Percentiles rank a stretch among this genome's conserved stretches.
These are phyloP conservation scores for Cordia subcordata DNA, from an alignment of 257 asterid genomes.

Conservation along the genomic window DNA sequence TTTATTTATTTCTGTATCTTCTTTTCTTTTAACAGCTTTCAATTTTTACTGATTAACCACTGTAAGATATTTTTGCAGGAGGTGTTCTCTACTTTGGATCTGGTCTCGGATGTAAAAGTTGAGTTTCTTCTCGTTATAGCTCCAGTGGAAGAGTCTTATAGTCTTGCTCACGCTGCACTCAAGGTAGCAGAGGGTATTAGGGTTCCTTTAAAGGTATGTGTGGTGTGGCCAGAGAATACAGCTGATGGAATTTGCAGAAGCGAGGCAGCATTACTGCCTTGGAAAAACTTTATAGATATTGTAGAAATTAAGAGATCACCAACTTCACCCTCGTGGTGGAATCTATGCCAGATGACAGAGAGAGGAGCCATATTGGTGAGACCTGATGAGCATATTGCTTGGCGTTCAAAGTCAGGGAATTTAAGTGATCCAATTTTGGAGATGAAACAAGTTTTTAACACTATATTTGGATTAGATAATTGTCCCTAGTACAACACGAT, in stretches of 20 bases:
- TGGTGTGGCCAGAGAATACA: slow-evolving; percentile 55
- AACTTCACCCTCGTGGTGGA: slow-evolving; percentile 76
- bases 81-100: slow-evolving; percentile 67
- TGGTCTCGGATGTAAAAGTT: slow-evolving; percentile 44
- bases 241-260: slow-evolving; percentile 30
- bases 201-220: slow-evolving; percentile 52
- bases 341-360: slow-evolving; percentile 60
- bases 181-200: slow-evolving; percentile 53
- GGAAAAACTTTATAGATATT: slow-evolving; percentile 58
- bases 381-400: slow-evolving; percentile 91
- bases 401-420: slow-evolving; percentile 49
- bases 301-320: slow-evolving; percentile 37
- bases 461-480: slow-evolving; percentile 34
- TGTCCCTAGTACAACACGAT: background rate
- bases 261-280: slow-evolving; percentile 43
- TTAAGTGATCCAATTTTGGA: slow-evolving; percentile 29
- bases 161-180: slow-evolving; percentile 62
- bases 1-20: background rate
- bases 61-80: slow-evolving; percentile 37
- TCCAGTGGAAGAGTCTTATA: slow-evolving; percentile 59
- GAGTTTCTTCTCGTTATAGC: slow-evolving; percentile 84
- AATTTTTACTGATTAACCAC: background rate
- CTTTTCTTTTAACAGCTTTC: background rate
- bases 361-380: slow-evolving; percentile 83
- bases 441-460: slow-evolving; percentile 46